Base-by-base conservation (phyloP, 768 basidiomycete species). In the Pulveroboletus ravenelii region DNA sequence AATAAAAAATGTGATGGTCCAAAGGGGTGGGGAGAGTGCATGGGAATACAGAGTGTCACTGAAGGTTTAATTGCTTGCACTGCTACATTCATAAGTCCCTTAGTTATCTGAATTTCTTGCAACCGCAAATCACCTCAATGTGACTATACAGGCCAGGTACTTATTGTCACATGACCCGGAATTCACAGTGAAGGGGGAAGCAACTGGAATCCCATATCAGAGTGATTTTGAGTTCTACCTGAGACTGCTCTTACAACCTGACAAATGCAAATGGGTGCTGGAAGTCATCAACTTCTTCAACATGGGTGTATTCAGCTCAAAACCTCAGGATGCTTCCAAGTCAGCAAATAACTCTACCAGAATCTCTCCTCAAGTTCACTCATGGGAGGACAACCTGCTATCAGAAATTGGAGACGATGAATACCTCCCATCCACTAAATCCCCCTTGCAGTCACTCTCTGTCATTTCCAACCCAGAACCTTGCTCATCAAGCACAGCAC, bases 251-350 rank as follows among this genome's bases (percentile, higher is more conserved):
- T 36, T 44, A 12, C 29, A 45, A 0, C 29, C 36, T 1, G 10
- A 45, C 0, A 50, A 23, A 17, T 3, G 12, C 3, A n/a, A 3
- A 17, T 45, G 49, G 43, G 15, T 29, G 2, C 36, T 44, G 0
- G 13, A 39, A 3, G 30, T 50, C 5, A 50, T 50, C 2, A 13
- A 50, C 5, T 45, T 25, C 43, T 50, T 50, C 14, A 50, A 50
- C n/a, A 10, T 10, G 1, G 37, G 42, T 10, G 13, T 50, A 2
- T 50, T 50, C 18, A n/a, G 37, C 8, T 37, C 34, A 9, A 47
- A 40, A 29, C 6, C 20, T 2, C 35, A 17, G 0, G 20, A 18
- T 5, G 2, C 18, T 20, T 2, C 34, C 1, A 15, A 42, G 27
- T 29, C 14, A 2, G 17, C 18, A 5, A 6, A 20, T 2, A 5